Conservation (phyloP, 805 yeast species). For the Kodamaea kakaduensis region DNA sequence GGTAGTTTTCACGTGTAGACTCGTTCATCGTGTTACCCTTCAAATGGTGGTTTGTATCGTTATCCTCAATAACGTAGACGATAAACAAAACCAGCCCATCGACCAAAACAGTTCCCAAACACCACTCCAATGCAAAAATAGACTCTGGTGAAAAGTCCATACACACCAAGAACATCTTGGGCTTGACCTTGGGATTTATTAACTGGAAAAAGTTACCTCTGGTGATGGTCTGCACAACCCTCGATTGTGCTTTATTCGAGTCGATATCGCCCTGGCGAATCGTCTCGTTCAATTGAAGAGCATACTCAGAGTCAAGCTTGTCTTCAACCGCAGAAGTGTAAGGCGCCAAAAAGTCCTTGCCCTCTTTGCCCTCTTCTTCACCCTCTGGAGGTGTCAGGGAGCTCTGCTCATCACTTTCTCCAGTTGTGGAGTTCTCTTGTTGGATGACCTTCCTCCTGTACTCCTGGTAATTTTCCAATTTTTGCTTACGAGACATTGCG, state of each 20-base stretch:
- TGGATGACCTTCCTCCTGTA: constrained; percentile 59
- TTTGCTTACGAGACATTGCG: constrained; percentile 44
- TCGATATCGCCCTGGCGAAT: constrained; percentile 55
- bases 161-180: constrained; percentile 68
- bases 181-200: constrained; percentile 39
- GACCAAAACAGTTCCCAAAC: constrained; percentile 77
- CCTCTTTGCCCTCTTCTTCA: constrained; percentile 9
- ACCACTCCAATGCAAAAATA: constrained; percentile 79
- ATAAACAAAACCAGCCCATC: constrained; percentile 80
- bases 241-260: constrained; percentile 46
- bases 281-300: constrained; percentile 49
- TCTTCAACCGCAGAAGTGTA: constrained; percentile 68
- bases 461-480: constrained; percentile 53
- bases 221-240: constrained; percentile 67
- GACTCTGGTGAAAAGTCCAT: constrained; percentile 84
- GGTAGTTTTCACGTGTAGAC: constrained; percentile 30
- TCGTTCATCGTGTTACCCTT: constrained; percentile 38
- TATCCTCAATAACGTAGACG: constrained; percentile 54
- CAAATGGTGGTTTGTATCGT: constrained; percentile 38
- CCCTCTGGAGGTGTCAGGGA: constrained; percentile 2
- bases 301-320: constrained; percentile 56
- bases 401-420: constrained; percentile 3
- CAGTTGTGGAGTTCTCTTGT: constrained; percentile 38
- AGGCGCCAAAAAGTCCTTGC: constrained; percentile 46
- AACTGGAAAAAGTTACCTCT: constrained; percentile 62